Evolutionary conservation across 1,284 basidiomycete genomes (phyloP).

Genomic region (Wallemia hederae): DNA sequence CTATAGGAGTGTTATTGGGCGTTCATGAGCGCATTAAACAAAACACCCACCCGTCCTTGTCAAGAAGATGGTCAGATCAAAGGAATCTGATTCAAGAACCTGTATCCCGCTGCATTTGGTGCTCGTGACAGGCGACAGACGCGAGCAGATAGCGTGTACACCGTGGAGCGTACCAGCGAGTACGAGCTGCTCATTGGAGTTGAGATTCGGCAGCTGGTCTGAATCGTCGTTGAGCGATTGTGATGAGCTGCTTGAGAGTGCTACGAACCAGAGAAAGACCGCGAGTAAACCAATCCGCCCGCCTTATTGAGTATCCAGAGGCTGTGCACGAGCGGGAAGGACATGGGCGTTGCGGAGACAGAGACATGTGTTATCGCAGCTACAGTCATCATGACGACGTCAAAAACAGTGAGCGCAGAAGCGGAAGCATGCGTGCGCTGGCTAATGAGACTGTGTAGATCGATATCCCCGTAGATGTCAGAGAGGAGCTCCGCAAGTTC

Average conservation of each 20-base stretch:
- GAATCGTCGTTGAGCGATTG: not conserved
- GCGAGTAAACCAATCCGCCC: conserved; percentile 19
- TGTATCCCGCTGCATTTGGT: conserved; percentile 42
- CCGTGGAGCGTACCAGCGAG: conserved; percentile 91
- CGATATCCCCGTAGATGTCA: conserved; percentile 47
- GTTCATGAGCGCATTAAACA: not conserved
- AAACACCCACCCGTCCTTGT: conserved; percentile 60
- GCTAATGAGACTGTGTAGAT: conserved; percentile 12
- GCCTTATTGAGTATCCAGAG: conserved; percentile 22
- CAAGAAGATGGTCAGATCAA: conserved; percentile 64
- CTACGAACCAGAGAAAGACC: conserved; percentile 12
- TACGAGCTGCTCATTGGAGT: conserved; percentile 91
- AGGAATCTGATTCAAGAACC: conserved; percentile 74
- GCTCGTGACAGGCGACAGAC: conserved; percentile 47
- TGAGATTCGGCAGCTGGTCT: conserved; percentile 62
- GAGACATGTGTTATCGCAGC: not conserved
- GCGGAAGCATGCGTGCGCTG: conserved; percentile 5
- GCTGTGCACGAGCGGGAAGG: not conserved
- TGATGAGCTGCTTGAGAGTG: not conserved
- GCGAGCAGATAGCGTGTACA: conserved; percentile 87
- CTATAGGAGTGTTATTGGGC: conserved; percentile 19
- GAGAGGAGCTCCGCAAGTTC: conserved; percentile 49
- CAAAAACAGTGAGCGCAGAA: conserved; percentile 5
- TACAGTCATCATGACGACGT: not conserved
- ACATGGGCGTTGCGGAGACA: not conserved